Percentiles rank a stretch among this genome's conserved stretches.
These are phyloP conservation scores for Microcera coccophila DNA, from an alignment of 2,329 filamentous ascomycete genomes.

Conservation along the genomic window DNA sequence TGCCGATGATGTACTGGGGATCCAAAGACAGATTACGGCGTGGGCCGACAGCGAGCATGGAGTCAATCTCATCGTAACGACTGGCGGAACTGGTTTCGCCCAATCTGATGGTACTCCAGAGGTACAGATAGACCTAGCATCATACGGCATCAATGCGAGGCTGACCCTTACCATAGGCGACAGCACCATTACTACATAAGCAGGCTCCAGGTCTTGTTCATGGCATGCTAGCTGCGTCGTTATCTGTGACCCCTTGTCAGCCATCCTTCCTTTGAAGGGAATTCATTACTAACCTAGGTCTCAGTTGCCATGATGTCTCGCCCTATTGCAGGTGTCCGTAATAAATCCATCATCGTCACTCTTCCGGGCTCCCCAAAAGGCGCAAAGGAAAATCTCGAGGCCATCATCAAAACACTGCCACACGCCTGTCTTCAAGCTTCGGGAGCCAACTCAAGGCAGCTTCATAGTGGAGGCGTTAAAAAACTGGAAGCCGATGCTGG, in stretches of 20 bases:
- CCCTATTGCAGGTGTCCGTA: conserved; percentile 82
- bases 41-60: conserved; percentile 67
- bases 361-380: conserved; percentile 94
- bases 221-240: conserved; percentile 82
- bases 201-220: conserved; percentile 90
- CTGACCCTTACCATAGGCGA: conserved; percentile 53
- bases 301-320: conserved; percentile 94
- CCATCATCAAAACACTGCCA: conserved; percentile 82
- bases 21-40: conserved; percentile 66
- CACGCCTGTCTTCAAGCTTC: conserved; percentile 91
- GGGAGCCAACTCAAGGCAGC: conserved; percentile 71
- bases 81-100: conserved; percentile 91
- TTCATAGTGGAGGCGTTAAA: conserved; percentile 78
- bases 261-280: conserved; percentile 8
- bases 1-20: conserved; percentile 67
- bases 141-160: background rate
- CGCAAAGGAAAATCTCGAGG: conserved; percentile 86
- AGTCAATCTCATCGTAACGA: conserved; percentile 78
- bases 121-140: conserved; percentile 42
- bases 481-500: conserved; percentile 83
- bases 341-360: conserved; percentile 78
- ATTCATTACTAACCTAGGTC: conserved; percentile 20
- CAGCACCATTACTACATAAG: conserved; percentile 74
- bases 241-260: conserved; percentile 86
- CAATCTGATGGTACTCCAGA: conserved; percentile 83